These are phyloP conservation scores for Colletotrichum horii DNA, from an alignment of 2,329 filamentous ascomycete genomes.

Conservation along the genomic window DNA sequence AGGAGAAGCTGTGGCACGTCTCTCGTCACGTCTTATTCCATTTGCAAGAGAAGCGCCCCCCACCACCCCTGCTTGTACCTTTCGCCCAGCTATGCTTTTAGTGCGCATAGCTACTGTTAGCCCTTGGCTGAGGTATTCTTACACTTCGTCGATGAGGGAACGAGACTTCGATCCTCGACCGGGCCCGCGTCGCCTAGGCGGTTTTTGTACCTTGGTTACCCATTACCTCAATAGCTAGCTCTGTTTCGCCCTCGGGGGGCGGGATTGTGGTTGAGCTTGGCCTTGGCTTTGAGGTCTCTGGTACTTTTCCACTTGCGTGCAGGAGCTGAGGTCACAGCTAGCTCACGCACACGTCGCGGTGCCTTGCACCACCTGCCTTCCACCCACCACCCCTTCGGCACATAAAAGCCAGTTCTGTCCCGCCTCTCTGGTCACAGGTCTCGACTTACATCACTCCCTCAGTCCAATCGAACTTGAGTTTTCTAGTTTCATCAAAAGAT, in stretches of 20 bases:
- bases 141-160: slow-evolving; percentile 11
- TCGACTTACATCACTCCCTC: not conserved
- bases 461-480: slow-evolving; percentile 11
- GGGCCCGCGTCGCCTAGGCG: not conserved
- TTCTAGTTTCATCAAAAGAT: slow-evolving; percentile 7
- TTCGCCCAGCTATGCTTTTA: not conserved
- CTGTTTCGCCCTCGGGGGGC: slow-evolving; percentile 8
- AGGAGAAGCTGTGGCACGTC: not conserved
- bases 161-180: slow-evolving; percentile 16
- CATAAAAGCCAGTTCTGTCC: slow-evolving; percentile 21
- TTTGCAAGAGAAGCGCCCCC: not conserved
- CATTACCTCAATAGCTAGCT: not conserved
- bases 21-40: not conserved
- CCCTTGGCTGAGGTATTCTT: not conserved
- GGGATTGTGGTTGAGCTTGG: not conserved
- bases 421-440: not conserved
- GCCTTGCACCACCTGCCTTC: not conserved
- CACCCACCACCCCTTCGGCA: not conserved
- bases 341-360: not conserved
- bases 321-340: slow-evolving; percentile 20
- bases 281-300: not conserved
- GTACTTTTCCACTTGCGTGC: not conserved
- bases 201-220: not conserved
- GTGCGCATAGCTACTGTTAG: not conserved
- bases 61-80: not conserved